Base-by-base conservation (phyloP, 2,329 filamentous ascomycete genomes). In the Diaporthe amygdali region DNA sequence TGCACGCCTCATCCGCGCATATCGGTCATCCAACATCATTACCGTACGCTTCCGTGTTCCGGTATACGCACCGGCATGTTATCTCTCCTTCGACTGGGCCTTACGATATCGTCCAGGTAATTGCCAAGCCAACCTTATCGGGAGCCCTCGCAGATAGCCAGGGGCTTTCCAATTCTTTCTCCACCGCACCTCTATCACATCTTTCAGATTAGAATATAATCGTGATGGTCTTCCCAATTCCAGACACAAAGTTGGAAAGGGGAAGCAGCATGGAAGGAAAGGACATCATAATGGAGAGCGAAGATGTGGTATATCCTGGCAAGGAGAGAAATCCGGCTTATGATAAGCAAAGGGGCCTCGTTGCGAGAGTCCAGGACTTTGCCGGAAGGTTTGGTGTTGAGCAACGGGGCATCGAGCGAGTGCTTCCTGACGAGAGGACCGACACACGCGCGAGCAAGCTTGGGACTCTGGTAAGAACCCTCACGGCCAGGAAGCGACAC, bases 341-440 rank as follows among this genome's bases (percentile, higher is more conserved):
- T 7, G 44, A 72, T 34, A 20, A 71, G 20, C 77, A 75, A 70
- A 51, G 71, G 47, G 63, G 47, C 25, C 22, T 79, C 3, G 79
- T 77, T 55, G 78, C 78, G 12, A 80, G 73, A 72, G 74, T 90
- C 0, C 91, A 95, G 79, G 86, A 89, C 37, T 76, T 93, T 17
- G 92, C 91, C 0, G 90, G 87, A 52, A 90, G 86, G 75, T 85
- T 92, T 73, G 88, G 91, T 51, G 88, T 95, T 68, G 93, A 95
- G 81, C 90, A 93, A 82, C 84, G 92, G 77, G 93, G 93, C 68
- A 93, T 95, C 72, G 92, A 95, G 82, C 87, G 92, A 59, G 92
- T 94, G 41, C 92, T 92, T 0, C 88, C 89, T 68, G 85, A 91
- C 76, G 92, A 94, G 82, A 84, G 92, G 75, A 90, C 87, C 7